These are phyloP conservation scores for Arthroderma sp. DNA, from an alignment of 2,329 filamentous ascomycete genomes.

Conservation along the genomic window DNA sequence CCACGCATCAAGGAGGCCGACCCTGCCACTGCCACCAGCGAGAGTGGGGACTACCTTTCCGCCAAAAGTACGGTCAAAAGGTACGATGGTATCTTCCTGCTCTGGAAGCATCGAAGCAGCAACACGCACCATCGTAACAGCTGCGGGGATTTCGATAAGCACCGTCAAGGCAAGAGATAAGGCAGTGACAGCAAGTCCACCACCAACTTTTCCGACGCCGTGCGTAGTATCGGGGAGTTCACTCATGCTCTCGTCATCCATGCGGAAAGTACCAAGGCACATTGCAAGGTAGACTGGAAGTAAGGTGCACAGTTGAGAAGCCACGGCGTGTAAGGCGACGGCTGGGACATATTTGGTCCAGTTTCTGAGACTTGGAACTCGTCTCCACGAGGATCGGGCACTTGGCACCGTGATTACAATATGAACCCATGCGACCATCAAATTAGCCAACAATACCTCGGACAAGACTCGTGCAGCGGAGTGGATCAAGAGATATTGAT, in stretches of 20 bases:
- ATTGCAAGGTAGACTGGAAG: constrained; percentile 33
- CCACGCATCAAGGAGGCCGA: constrained; percentile 66
- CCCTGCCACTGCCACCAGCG: constrained; percentile 57
- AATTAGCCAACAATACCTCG: constrained; percentile 49
- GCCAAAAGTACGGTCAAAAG: constrained; percentile 77
- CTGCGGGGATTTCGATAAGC: constrained; percentile 59
- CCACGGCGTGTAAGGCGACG: constrained; percentile 46
- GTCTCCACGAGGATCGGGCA: constrained; percentile 50
- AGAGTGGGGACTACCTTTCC: constrained; percentile 63
- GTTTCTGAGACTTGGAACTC: constrained; percentile 53
- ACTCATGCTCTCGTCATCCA: constrained; percentile 18
- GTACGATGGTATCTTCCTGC: constrained; percentile 69
- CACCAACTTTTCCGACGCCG: constrained; percentile 27
- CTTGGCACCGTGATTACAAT: constrained; percentile 64
- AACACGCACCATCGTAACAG: constrained; percentile 65
- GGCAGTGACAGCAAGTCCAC: constrained; percentile 14
- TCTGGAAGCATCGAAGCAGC: constrained; percentile 77
- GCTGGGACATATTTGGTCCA: constrained; percentile 61
- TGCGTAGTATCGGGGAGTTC: constrained; percentile 18
- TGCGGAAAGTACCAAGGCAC: constrained; percentile 35
- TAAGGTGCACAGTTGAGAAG: constrained; percentile 36
- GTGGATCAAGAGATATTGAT: constrained; percentile 29
- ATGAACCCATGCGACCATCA: constrained; percentile 72
- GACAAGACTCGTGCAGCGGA: constrained; percentile 43
- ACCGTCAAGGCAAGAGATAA: constrained; percentile 34